Base-by-base conservation (phyloP, 1,284 basidiomycete species). In the Cutaneotrichosporon sp. region DNA sequence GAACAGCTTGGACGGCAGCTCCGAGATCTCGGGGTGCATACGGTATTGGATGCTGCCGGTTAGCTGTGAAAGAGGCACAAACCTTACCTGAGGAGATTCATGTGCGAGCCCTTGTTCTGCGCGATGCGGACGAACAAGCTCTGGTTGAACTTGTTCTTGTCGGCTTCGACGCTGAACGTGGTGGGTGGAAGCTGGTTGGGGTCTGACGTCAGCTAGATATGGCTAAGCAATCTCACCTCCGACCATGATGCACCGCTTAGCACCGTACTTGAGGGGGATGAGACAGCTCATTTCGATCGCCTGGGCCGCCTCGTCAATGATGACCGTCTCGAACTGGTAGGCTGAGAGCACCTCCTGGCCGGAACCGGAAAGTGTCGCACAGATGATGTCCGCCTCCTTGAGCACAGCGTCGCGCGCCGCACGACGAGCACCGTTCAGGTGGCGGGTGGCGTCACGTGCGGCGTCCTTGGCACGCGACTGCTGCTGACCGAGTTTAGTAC, bases 231-330 rank as follows among this genome's bases (percentile, higher is more conserved):
- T 71, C 85, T 73, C 70, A 89, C 89, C 89, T 83, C 97, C 97
- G 56, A 99, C 95, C 87, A 99, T 88, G 68, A 99, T 89, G 75
- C 92, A 97, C 40, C 88, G 87, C 62, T 85, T 85, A 73, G 88
- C 91, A 40, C 86, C 86, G 80, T 95, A 99, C 75, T 92, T 95
- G 63, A 99, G 83, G 46, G 97, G 97, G 67, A 99, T 99, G 64
- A 99, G 81, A n/a, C 94, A 92, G 73, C 91, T 95, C 63, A 98
- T 84, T 79, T 99, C 97, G 56, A 98, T 90, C 5, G 95, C 91
- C 80, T 99, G 97, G 1, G 96, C 96, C 0, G 97, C 97, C 80
- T 99, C 97, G 75, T 99, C 97, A 69, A 99, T 97, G 74, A 99
- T 89, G 68, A 99, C 88, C 77, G 97, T 92, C 72, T 97, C 94